Evolutionary conservation across 805 yeast species (phyloP), one percentile per base, ranked within the genome.

Genomic region (Yamadazyma philogaea): DNA sequence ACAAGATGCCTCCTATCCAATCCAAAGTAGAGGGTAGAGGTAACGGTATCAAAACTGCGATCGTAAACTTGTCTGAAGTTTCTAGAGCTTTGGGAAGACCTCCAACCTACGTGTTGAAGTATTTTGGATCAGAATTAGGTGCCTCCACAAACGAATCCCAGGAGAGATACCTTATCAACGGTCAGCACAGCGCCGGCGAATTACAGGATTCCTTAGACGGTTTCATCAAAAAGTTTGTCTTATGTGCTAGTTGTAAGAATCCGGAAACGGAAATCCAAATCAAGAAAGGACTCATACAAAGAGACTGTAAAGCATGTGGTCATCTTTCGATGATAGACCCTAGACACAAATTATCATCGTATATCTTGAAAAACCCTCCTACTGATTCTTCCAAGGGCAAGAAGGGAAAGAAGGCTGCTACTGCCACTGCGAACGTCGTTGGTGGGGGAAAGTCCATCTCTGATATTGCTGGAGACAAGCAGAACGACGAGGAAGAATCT

Each of bases 291-390:
- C 74, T 73, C 52, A 72, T 93, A 60, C 83, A 82, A 54, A 82
- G 89, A 68, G 97, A 93, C 66, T 93, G 99, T 76, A 93, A 93
- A 65, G 99, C 99, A 17, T 93, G 99, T 76, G 99, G 99, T 70
- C 81, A 83, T 63, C 78, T 91, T 62, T 80, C 96, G 18, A 74
- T 74, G 41, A 80, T 90, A 55, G 96, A 90, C 57, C 82, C 87
- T 48, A 78, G 93, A 63, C 93, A 85, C 64, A 90, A 87, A 70
- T 75, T 91, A 51, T 78, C 88, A n/a, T 74, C 95, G 2, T 91
- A 78, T 63, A 90, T 91, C 54, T 68, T 85, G 61, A 91, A 91
- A 74, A 89, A 91, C 67, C 96, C 96, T 32, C 89, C 89, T 44
- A 78, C 75, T 45, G 63, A 75, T 33, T 77, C 84, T 36, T 72